Conservation (phyloP, 441 rosid genomes). For the Iberis amara region DNA sequence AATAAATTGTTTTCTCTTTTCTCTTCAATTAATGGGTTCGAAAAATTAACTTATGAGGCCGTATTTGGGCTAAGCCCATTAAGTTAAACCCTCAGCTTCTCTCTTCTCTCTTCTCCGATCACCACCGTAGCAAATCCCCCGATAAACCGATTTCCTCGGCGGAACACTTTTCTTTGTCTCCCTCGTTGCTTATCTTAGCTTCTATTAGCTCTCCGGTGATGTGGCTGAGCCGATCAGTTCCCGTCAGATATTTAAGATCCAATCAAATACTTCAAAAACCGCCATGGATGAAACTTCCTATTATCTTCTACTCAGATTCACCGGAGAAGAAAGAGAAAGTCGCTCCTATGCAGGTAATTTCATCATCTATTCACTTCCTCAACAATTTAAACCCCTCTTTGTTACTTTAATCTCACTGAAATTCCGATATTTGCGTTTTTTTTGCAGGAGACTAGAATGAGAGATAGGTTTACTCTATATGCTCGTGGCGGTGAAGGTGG, state of each 20-base stretch:
- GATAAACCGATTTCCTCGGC: slow-evolving; percentile 1
- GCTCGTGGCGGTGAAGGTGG: slow-evolving; percentile 91
- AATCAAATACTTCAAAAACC: slow-evolving; percentile 35
- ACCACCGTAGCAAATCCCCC: slow-evolving; percentile 13
- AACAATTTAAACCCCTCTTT: neutral
- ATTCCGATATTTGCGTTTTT: slow-evolving; percentile 11
- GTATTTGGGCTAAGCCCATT: slow-evolving; percentile 16
- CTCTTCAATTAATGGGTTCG: no score
- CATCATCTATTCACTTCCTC: neutral
- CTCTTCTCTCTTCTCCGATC: slow-evolving; percentile 18
- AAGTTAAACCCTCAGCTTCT: slow-evolving; percentile 17
- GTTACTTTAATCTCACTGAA: neutral
- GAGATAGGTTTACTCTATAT: slow-evolving; percentile 53
- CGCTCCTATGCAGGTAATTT: slow-evolving; percentile 65
- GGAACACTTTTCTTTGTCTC: neutral
- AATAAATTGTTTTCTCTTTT: no score
- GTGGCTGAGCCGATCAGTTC: slow-evolving; percentile 42
- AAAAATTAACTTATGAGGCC: neutral
- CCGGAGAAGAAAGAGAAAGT: slow-evolving; percentile 46
- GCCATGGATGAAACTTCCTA: slow-evolving; percentile 39
- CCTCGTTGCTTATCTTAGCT: neutral
- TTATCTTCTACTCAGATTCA: slow-evolving; percentile 44
- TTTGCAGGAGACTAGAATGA: slow-evolving; percentile 78
- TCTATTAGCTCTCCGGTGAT: slow-evolving; percentile 28
- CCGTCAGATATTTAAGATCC: slow-evolving; percentile 31